Evolutionary conservation across 148 eudicot genomes (phyloP).

Genomic region (Chenopodium suecicum): DNA sequence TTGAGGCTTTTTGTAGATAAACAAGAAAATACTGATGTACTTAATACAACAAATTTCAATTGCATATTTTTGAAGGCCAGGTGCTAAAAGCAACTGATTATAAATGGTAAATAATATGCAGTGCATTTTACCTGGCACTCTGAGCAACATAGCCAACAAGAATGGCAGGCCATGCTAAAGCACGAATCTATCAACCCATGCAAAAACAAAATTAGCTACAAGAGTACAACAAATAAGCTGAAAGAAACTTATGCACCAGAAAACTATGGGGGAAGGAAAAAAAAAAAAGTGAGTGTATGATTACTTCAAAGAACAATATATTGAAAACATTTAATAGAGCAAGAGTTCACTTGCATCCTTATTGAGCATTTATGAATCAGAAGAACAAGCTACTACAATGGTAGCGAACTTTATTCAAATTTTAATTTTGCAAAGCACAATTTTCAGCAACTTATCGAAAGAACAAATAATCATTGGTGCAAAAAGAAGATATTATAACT

Average conservation of each 20-base stretch:
- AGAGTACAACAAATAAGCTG: slow-evolving; percentile 1
- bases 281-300: background rate
- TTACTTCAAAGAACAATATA: background rate
- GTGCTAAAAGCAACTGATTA: slow-evolving; percentile 5
- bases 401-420: background rate
- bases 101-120: background rate
- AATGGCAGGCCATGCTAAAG: slow-evolving; percentile 96
- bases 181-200: slow-evolving; percentile 60
- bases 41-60: background rate
- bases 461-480: background rate
- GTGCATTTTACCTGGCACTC: slow-evolving; percentile 72
- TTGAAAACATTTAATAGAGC: background rate
- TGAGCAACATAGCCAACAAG: slow-evolving; percentile 93
- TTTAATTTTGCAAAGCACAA: background rate
- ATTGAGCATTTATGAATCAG: background rate
- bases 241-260: background rate
- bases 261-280: background rate
- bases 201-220: slow-evolving; percentile 1
- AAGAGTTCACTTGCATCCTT: background rate
- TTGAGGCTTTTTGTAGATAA: background rate
- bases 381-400: background rate
- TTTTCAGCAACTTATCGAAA: background rate
- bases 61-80: background rate
- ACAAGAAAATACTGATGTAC: background rate
- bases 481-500: background rate